phyloP scores from a whole-genome alignment of 1,284 basidiomycete species.

The Naganishia liquefaciens region DNA sequence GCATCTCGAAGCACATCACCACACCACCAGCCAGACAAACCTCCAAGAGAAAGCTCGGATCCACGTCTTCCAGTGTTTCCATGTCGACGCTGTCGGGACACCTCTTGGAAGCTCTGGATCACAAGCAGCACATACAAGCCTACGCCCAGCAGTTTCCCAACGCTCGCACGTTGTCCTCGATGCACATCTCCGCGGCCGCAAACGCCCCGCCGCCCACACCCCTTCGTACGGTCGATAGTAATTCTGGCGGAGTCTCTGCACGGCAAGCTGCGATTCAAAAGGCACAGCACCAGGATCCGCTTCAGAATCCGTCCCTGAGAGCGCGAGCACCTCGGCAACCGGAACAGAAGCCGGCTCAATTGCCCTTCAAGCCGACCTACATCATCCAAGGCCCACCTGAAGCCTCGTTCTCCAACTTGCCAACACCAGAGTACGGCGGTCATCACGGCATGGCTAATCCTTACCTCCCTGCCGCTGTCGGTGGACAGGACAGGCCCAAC shows the following conservation, averaged over 20 bases:
- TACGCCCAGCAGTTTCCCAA: constrained; percentile 21
- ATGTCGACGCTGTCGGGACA: constrained; percentile 44
- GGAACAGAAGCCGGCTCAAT: constrained; percentile 9
- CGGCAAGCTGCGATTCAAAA: constrained; percentile 1
- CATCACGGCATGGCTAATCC: constrained; percentile 16
- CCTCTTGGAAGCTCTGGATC: constrained; percentile 41
- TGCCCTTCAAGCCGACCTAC: constrained; percentile 28
- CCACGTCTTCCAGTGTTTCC: background rate
- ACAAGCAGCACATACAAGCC: constrained; percentile 29
- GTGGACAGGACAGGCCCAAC: constrained; percentile 1
- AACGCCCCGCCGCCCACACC: constrained; percentile 16
- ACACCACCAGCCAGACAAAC: no score
- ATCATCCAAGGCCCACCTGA: constrained; percentile 20
- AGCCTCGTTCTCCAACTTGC: background rate
- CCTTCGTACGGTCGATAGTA: constrained; percentile 35
- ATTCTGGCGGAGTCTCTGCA: constrained; percentile 36
- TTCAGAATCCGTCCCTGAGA: background rate
- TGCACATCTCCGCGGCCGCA: background rate
- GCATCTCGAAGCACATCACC: no score
- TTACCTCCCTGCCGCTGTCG: background rate
- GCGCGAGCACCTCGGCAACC: background rate
- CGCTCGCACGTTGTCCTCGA: background rate
- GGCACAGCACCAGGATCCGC: constrained; percentile 7
- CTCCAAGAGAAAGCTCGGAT: no score
- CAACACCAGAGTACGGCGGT: constrained; percentile 7